A percentile compares a stretch with the other conserved stretches of the same genome.
phyloP scores from a whole-genome alignment of 2,329 filamentous ascomycete genomes.

The Penicillium frequentans region DNA sequence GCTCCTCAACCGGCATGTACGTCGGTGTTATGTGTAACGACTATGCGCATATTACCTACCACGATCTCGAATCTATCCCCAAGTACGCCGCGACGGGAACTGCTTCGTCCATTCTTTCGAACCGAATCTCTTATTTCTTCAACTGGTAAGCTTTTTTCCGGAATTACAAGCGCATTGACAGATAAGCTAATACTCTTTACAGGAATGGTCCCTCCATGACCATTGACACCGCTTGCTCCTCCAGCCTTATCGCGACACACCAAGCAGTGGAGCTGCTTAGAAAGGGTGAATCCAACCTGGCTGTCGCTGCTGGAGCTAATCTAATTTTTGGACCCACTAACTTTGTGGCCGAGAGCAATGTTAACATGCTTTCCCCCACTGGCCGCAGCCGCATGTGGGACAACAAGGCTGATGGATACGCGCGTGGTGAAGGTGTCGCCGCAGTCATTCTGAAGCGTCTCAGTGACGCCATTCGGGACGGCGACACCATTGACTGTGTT shows the following conservation, averaged over 20 bases:
- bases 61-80: constrained; percentile 2
- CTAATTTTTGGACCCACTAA: constrained; percentile 25
- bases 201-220: constrained; percentile 29
- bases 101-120: constrained; percentile 33
- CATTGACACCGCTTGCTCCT: constrained; percentile 49
- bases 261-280: constrained; percentile 1
- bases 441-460: constrained; percentile 53
- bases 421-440: constrained; percentile 52
- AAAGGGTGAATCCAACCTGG: constrained; percentile 20
- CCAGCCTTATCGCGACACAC: constrained; percentile 37
- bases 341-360: constrained; percentile 20
- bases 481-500: constrained; percentile 42
- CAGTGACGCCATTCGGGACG: constrained; percentile 45
- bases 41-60: not conserved
- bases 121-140: constrained; percentile 32
- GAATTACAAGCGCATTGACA: not conserved
- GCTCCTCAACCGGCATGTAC: constrained; percentile 7
- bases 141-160: not conserved
- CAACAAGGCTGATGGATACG: constrained; percentile 47
- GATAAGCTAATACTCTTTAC: not conserved
- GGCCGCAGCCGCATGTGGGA: constrained; percentile 51
- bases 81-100: constrained; percentile 22
- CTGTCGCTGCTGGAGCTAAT: constrained; percentile 27
- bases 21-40: constrained; percentile 4
- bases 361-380: constrained; percentile 47